Conservation (phyloP, 2,329 filamentous ascomycete genomes). For the Fusarium falciforme region DNA sequence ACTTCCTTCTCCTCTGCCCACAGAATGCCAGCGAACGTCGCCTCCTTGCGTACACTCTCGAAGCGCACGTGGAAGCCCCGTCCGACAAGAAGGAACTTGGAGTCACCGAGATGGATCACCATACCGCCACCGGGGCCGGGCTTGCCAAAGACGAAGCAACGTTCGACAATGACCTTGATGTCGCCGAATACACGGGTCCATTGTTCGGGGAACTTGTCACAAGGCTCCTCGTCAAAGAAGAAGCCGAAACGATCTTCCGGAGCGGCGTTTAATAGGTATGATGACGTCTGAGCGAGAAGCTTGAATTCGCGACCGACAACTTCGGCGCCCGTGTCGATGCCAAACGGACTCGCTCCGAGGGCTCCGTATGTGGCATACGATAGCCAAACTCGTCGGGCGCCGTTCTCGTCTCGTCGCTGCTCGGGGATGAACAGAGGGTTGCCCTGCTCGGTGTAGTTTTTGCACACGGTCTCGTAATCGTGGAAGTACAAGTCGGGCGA, state of each 20-base stretch:
- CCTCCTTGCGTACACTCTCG: slow-evolving; percentile 44
- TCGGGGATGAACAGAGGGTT: slow-evolving; percentile 64
- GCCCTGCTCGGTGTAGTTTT: slow-evolving; percentile 54
- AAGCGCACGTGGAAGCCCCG: slow-evolving; percentile 53
- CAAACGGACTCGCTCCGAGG: slow-evolving; percentile 54
- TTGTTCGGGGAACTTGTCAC: slow-evolving; percentile 36
- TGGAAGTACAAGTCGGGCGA: slow-evolving; percentile 62
- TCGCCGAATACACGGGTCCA: slow-evolving; percentile 47
- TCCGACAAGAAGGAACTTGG: slow-evolving; percentile 51
- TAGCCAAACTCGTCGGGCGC: slow-evolving; percentile 55
- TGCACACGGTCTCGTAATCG: slow-evolving; percentile 57
- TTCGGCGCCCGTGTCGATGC: slow-evolving; percentile 51
- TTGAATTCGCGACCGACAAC: slow-evolving; percentile 46
- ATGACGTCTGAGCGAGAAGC: slow-evolving; percentile 45
- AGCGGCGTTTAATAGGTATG: slow-evolving; percentile 44
- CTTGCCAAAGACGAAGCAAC: slow-evolving; percentile 55
- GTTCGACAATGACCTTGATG: slow-evolving; percentile 51
- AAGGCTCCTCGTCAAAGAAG: slow-evolving; percentile 50
- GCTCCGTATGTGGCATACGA: slow-evolving; percentile 54
- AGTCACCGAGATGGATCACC: slow-evolving; percentile 51
- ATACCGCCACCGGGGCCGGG: slow-evolving; percentile 52
- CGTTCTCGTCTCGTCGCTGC: slow-evolving; percentile 61
- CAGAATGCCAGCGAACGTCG: slow-evolving; percentile 54
- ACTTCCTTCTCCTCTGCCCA: slow-evolving; percentile 52
- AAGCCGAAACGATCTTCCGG: slow-evolving; percentile 51